Evolutionary conservation across 257 asterid species (phyloP).

Genomic region (Cordia subcordata): DNA sequence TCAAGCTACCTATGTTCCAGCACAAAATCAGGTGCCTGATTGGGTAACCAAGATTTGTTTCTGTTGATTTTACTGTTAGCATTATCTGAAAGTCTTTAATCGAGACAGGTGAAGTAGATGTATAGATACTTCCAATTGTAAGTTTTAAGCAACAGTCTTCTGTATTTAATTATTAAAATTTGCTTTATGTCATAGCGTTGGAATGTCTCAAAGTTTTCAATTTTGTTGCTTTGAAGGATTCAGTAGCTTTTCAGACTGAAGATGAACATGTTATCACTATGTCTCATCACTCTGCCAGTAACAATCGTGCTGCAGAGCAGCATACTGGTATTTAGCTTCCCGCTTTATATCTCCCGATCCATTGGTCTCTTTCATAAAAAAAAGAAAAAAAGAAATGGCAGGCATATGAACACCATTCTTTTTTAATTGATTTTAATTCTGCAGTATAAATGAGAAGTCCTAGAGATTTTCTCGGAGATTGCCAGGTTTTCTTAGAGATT

Average conservation of each 20-base stretch:
- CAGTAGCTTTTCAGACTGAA: constrained; percentile 30
- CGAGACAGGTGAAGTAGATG: constrained; percentile 2
- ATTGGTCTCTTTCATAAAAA: too few relatives aligned
- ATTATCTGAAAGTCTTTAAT: background rate
- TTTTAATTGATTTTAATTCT: too few relatives aligned
- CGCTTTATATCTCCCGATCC: background rate
- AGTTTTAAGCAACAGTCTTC: too few relatives aligned
- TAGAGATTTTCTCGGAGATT: too few relatives aligned
- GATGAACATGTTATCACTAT: constrained; percentile 31
- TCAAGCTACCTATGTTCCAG: constrained; percentile 28
- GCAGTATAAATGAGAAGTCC: too few relatives aligned
- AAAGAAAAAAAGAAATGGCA: too few relatives aligned
- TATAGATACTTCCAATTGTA: background rate
- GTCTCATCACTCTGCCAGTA: constrained; percentile 19
- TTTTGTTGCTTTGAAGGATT: constrained; percentile 22
- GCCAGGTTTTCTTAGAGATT: too few relatives aligned
- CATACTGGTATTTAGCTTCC: constrained; percentile 37
- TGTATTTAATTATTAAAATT: too few relatives aligned
- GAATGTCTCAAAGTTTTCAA: too few relatives aligned
- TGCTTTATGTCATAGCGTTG: too few relatives aligned
- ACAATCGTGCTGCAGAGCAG: constrained; percentile 28
- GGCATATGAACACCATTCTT: too few relatives aligned
- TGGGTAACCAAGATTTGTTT: constrained; percentile 6
- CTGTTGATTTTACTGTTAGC: constrained; percentile 9
- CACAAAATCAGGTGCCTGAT: constrained; percentile 38